Evolutionary conservation across 352 stramenopile species (phyloP), one percentile per base, ranked within the genome.

Genomic region (Pythium dissimile): DNA sequence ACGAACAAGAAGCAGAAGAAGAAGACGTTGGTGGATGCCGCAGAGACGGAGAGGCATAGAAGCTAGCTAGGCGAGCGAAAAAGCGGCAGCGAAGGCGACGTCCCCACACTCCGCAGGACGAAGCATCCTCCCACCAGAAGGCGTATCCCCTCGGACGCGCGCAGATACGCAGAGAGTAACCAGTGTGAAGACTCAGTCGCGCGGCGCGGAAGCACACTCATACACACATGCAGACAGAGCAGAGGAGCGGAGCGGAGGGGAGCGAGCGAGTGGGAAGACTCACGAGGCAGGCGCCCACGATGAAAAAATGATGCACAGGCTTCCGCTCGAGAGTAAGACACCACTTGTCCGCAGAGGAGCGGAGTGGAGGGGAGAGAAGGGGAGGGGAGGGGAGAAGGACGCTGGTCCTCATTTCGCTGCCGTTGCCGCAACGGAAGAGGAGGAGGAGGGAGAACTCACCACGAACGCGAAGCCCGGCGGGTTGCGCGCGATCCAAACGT

Each of bases 401-500:
- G 27, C 42, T 23, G 5, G 18, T 51, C 46, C 28, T 45, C 55
- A 45, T 27, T 18, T 54, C 52, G 51, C 52, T 62, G 59, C 52
- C 59, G 59, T 60, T 38, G 52, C 47, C 18, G 47, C 38, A 24
- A 34, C 38, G 56, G 50, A 35, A n/a, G 49, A 59, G 13, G 39
- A 62, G 27, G 28, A 59, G 37, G 59, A 62, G 38, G 42, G 48
- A 42, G 46, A 69, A 92, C 84, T 89, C 80, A 94, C 84, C 80
- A 94, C 79, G 71, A 94, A 94, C 75, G 84, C 84, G 67, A 94
- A 94, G 66, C 84, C 84, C 15, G 84, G 84, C 50, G 84, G 84
- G 72, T 94, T 94, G 51, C 84, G 82, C 48, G 84, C 84, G 56
- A 94, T 83, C 84, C 84, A 94, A 55, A 94, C 87, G 72, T 92